Evolutionary conservation across 2,329 filamentous ascomycete species (phyloP).

Genomic region (Penicillium oxalicum): DNA sequence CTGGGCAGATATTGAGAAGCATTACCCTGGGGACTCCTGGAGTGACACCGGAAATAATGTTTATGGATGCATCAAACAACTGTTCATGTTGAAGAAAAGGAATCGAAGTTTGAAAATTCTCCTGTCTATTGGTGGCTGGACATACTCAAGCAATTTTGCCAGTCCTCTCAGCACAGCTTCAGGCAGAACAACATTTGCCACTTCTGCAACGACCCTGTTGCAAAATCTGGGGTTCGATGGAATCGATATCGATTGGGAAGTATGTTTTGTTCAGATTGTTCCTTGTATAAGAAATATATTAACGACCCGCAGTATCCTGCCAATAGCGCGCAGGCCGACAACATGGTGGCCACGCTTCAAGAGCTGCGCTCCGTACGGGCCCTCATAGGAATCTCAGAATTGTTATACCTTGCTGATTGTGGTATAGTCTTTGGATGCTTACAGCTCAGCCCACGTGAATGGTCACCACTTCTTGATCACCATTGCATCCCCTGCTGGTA

Average conservation of each 20-base stretch:
- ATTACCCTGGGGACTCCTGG: constrained; percentile 60
- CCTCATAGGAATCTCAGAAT: background rate
- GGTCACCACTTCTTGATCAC: constrained; percentile 42
- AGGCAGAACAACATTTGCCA: constrained; percentile 61
- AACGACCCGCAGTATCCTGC: constrained; percentile 23
- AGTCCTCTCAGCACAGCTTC: constrained; percentile 58
- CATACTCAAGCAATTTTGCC: constrained; percentile 70
- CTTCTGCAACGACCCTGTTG: constrained; percentile 65
- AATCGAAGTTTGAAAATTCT: constrained; percentile 71
- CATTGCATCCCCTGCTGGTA: constrained; percentile 41
- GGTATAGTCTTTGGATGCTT: constrained; percentile 35
- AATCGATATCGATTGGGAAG: constrained; percentile 39
- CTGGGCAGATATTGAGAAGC: constrained; percentile 63
- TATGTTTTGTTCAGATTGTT: constrained; percentile 2
- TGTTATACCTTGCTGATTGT: background rate
- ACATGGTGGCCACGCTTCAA: constrained; percentile 31
- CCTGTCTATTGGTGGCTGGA: constrained; percentile 77
- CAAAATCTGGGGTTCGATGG: constrained; percentile 68
- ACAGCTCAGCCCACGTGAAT: constrained; percentile 32
- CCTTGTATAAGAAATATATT: background rate
- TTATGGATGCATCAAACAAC: constrained; percentile 71
- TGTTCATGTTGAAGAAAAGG: constrained; percentile 67
- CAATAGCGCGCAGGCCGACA: constrained; percentile 24
- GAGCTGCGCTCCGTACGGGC: constrained; percentile 22
- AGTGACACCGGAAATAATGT: constrained; percentile 67